Evolutionary conservation across 2,329 filamentous ascomycete species (phyloP).

Genomic region (Venturiaceae sp.): DNA sequence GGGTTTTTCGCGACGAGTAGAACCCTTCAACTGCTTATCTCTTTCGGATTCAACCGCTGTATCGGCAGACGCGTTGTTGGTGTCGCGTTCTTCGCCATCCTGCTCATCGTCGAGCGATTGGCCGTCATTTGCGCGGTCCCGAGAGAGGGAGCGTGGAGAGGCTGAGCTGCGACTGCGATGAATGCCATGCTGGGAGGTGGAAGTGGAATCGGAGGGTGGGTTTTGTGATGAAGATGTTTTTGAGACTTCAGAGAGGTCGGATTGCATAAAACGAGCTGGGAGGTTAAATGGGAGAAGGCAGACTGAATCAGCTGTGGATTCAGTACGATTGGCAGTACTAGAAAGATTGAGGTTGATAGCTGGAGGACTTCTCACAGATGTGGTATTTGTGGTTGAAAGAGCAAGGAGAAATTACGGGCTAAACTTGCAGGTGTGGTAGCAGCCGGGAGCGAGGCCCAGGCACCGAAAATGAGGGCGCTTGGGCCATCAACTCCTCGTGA

Average conservation of each 20-base stretch:
- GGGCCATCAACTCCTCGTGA: too few species aligned
- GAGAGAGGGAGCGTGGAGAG: constrained; percentile 32
- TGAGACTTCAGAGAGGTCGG: constrained; percentile 44
- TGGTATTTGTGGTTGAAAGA: not conserved
- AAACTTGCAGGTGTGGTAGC: too few species aligned
- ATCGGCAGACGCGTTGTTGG: constrained; percentile 20
- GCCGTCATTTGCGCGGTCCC: constrained; percentile 19
- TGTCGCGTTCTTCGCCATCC: constrained; percentile 11
- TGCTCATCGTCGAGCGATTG: constrained; percentile 11
- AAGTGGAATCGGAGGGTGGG: constrained; percentile 23
- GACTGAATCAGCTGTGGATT: constrained; percentile 6
- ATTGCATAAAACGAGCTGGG: constrained; percentile 50
- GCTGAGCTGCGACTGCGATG: constrained; percentile 33
- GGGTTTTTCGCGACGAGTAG: constrained; percentile 20
- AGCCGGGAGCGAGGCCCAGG: too few species aligned
- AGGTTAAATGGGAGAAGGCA: not conserved
- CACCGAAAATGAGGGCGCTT: too few species aligned
- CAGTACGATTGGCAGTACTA: not conserved
- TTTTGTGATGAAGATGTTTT: constrained; percentile 33
- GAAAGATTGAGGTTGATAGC: not conserved
- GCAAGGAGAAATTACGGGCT: too few species aligned
- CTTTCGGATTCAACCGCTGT: constrained; percentile 33
- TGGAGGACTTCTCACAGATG: too few species aligned
- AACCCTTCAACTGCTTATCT: constrained; percentile 34
- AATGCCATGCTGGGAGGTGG: constrained; percentile 51